These are phyloP conservation scores for Tinospora cordifolia DNA, from an alignment of 164 flowering plant genomes.

Conservation along the genomic window DNA sequence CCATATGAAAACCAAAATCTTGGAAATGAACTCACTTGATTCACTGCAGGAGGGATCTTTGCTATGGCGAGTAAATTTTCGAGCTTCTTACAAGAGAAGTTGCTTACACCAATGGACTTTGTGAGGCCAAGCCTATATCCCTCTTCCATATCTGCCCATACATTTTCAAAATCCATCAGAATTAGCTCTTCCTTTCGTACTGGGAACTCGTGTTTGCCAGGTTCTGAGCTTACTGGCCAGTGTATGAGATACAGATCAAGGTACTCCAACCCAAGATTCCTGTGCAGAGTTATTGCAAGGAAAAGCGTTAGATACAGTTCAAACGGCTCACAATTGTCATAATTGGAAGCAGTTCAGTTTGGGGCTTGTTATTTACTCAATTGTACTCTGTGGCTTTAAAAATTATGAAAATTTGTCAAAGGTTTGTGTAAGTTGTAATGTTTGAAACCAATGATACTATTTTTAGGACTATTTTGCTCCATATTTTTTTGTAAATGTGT, in stretches of 20 bases:
- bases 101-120: conserved; percentile 45
- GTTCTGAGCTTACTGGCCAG: conserved; percentile 26
- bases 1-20: neutral
- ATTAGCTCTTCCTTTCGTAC: conserved; percentile 17
- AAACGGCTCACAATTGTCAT: too few species aligned
- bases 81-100: conserved; percentile 37
- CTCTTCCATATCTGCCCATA: conserved; percentile 36
- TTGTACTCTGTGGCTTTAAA: too few species aligned
- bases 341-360: too few species aligned
- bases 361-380: too few species aligned
- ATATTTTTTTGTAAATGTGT: too few species aligned
- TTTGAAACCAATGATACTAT: too few species aligned
- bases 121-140: conserved; percentile 34
- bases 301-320: too few species aligned
- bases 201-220: conserved; percentile 2
- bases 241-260: conserved; percentile 36
- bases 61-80: conserved; percentile 26
- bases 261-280: conserved; percentile 33
- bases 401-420: too few species aligned
- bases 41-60: conserved; percentile 34
- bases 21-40: conserved; percentile 2
- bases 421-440: too few species aligned
- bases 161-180: conserved; percentile 21
- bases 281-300: neutral
- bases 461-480: too few species aligned